Conservation (phyloP, 2,329 filamentous ascomycete genomes). For the Aspergillus ibericus region DNA sequence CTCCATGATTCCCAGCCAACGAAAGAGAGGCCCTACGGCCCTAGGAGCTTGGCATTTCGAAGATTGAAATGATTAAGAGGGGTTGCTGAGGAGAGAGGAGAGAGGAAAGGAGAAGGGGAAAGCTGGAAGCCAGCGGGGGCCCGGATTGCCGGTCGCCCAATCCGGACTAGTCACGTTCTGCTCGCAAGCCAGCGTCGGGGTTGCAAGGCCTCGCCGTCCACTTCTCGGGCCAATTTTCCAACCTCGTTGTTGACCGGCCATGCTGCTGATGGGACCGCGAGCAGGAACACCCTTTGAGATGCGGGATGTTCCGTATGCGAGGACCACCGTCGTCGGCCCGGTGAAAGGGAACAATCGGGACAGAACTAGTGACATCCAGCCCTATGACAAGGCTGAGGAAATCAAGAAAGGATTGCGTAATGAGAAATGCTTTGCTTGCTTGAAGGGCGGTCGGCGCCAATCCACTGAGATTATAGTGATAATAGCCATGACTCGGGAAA, state of each 20-base stretch:
- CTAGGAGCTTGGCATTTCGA: background rate
- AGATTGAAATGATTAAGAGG: background rate
- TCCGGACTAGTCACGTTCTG: background rate
- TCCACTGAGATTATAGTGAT: background rate
- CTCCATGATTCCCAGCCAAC: background rate
- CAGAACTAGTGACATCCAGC: background rate
- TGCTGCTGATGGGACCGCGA: background rate
- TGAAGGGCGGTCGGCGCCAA: background rate
- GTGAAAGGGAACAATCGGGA: background rate
- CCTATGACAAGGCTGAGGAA: background rate
- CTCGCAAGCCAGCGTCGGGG: too few relatives aligned
- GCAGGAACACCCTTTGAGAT: background rate
- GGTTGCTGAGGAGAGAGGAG: background rate
- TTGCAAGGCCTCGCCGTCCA: too few relatives aligned
- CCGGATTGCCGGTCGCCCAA: background rate
- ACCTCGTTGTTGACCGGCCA: background rate
- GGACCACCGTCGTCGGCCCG: background rate
- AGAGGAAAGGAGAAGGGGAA: background rate
- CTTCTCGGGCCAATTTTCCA: background rate
- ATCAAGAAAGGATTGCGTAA: background rate
- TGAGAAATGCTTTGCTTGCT: background rate
- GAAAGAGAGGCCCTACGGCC: background rate
- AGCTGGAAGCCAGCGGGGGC: background rate
- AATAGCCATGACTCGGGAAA: background rate
- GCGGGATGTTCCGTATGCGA: background rate